A percentile compares a stretch with the other conserved stretches of the same genome.
Evolutionary conservation across 495 filamentous ascomycete species (phyloP).

Genomic region (Podospora pseudocomata): DNA sequence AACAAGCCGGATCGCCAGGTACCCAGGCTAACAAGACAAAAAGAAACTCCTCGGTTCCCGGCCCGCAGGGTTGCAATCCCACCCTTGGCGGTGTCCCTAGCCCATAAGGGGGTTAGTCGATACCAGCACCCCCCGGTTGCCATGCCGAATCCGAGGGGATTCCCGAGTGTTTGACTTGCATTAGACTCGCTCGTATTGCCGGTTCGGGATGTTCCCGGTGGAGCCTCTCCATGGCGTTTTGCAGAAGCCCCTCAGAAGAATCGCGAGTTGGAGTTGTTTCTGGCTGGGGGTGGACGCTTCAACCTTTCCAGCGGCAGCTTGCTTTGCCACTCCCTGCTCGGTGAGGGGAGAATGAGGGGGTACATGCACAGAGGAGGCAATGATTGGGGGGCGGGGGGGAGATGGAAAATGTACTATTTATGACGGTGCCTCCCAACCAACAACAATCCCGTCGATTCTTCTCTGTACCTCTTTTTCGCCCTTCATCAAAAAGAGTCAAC

Average conservation of each 20-base stretch:
- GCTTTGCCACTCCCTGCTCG: not conserved
- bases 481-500: not conserved
- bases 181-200: slow-evolving; percentile 16
- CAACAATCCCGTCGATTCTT: not conserved
- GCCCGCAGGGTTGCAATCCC: not conserved
- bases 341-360: not conserved
- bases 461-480: not conserved
- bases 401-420: not conserved
- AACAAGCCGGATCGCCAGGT: not conserved
- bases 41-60: not conserved
- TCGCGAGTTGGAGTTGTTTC: too few species aligned
- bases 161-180: slow-evolving; percentile 8
- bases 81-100: not conserved
- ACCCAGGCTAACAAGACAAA: not conserved
- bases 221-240: not conserved
- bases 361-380: too few species aligned
- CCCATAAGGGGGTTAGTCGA: not conserved
- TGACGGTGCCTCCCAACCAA: not conserved
- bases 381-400: not conserved
- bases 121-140: not conserved
- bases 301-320: not conserved
- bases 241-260: not conserved
- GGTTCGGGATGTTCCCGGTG: slow-evolving; percentile 4
- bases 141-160: not conserved
- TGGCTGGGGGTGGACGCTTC: not conserved